phyloP scores from a whole-genome alignment of 495 filamentous ascomycete genomes.

The Entonaema liquescens region DNA sequence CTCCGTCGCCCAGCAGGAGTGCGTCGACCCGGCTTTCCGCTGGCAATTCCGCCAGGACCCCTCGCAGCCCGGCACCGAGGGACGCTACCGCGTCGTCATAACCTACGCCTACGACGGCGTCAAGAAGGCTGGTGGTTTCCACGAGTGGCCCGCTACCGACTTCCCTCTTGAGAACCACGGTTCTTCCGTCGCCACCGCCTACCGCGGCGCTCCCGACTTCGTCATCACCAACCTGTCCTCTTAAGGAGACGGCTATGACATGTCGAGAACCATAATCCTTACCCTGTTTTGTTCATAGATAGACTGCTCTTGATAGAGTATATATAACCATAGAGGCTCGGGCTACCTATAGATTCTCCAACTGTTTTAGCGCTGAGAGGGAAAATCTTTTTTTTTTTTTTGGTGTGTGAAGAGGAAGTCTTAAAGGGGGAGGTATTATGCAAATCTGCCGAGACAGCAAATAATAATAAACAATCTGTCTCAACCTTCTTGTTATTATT shows the following conservation, averaged over 20 bases:
- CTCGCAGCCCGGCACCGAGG: conserved; percentile 30
- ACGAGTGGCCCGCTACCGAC: conserved; percentile 40
- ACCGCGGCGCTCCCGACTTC: conserved; percentile 35
- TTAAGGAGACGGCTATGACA: not conserved
- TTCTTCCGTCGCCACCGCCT: conserved; percentile 29
- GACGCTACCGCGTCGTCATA: conserved; percentile 36
- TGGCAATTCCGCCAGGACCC: conserved; percentile 46
- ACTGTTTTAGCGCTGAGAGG: not conserved
- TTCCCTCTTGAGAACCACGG: conserved; percentile 31
- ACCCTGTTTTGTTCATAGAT: not conserved
- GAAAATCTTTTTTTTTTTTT: not conserved
- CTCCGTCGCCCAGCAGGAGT: conserved; percentile 14
- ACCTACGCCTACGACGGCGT: conserved; percentile 33
- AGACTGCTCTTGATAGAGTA: not conserved
- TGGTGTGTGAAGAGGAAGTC: not conserved
- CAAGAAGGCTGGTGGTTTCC: conserved; percentile 24
- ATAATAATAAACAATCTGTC: not conserved
- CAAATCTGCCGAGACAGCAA: not conserved
- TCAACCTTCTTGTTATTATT: not conserved
- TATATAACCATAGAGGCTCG: not conserved
- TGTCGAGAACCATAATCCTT: not conserved
- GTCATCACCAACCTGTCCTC: conserved; percentile 20
- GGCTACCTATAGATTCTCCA: not conserved
- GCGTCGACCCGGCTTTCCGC: conserved; percentile 33
- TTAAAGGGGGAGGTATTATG: not conserved